Base-by-base conservation (phyloP, 257 asterid genomes). In the Solanum dulcamara region DNA sequence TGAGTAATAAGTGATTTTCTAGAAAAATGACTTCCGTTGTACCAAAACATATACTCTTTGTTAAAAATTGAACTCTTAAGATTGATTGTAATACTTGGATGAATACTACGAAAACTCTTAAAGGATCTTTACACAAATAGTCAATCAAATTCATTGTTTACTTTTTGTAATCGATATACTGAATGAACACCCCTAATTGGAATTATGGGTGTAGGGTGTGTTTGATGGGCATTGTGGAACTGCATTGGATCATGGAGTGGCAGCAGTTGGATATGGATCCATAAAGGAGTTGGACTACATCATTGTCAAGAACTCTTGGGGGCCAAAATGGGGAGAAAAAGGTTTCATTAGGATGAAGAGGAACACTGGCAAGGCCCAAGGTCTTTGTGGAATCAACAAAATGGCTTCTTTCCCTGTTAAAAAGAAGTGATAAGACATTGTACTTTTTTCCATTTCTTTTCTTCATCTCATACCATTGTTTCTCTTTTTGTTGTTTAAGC, bases 261-360 rank as follows among this genome's bases (percentile, higher is more conserved):
- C 93, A 7, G 92, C 93, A 1, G 92, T 92, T 37, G 94, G 94
- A 53, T 92, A 92, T 32, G 94, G 92, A 53, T 51, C 93, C 44
- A 86, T 89, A 67, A 89, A 92, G 18, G 91, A 91, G 12, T 6
- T 75, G 85, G 91, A 91, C 32, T 92, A 89, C 83, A 71, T 91
- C 15, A 87, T 90, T 15, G 93, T 93, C 81, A 92, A 92, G 92
- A 93, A 93, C 30, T 93, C 97, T 7, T 93, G 97, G 97, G 95
- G 95, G 7, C 81, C 91, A 3, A 89, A 87, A 80, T 93, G 95
- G 94, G 95, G 95, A 28, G 97, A 93, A 79, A 89, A 92, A 33
- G 94, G 95, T n/a, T 92, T 77, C 80, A 91, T 93, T 22, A 92
- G 93, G 90, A 92, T 93, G 93, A 92, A 89, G 90, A 89, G 94